phyloP scores from a whole-genome alignment of 2,329 filamentous ascomycete species.

The Aspergillus ibericus region DNA sequence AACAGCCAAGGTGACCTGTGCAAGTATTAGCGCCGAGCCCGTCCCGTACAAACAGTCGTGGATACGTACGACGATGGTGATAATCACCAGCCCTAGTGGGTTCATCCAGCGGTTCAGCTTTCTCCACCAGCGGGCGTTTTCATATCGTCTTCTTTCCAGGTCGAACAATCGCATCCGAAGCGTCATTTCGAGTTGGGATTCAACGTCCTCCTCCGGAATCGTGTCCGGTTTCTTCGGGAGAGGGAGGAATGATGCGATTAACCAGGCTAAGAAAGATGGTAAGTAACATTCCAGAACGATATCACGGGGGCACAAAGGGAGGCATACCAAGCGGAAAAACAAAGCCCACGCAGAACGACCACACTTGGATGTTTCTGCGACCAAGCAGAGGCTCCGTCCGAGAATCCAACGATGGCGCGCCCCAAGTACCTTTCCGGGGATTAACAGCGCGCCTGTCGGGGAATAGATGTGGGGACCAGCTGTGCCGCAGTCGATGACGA shows the following conservation, averaged over 20 bases:
- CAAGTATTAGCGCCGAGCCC: slow-evolving; percentile 10
- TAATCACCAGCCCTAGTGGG: slow-evolving; percentile 56
- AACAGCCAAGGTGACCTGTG: slow-evolving; percentile 31
- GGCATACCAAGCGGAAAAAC: slow-evolving; percentile 69
- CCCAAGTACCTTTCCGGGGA: slow-evolving; percentile 63
- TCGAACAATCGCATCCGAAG: slow-evolving; percentile 46
- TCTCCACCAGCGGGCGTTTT: slow-evolving; percentile 66
- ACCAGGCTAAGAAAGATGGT: slow-evolving; percentile 62
- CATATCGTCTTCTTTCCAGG: slow-evolving; percentile 50
- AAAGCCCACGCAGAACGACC: slow-evolving; percentile 75
- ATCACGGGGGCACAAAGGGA: background rate
- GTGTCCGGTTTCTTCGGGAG: slow-evolving; percentile 60
- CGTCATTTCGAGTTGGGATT: slow-evolving; percentile 43
- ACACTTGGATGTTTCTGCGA: slow-evolving; percentile 70
- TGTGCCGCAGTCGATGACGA: slow-evolving; percentile 53
- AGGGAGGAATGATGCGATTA: slow-evolving; percentile 73
- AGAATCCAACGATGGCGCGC: slow-evolving; percentile 69
- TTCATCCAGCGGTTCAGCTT: slow-evolving; percentile 64
- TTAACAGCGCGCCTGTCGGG: slow-evolving; percentile 60
- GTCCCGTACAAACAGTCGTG: background rate
- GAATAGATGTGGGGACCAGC: slow-evolving; percentile 73
- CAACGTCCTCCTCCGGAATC: slow-evolving; percentile 52
- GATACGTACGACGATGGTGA: slow-evolving; percentile 54
- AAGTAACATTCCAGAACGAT: slow-evolving; percentile 4
- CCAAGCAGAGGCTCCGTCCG: slow-evolving; percentile 62